Base-by-base conservation (phyloP, 345 rosid species). In the Geranium brycei region DNA sequence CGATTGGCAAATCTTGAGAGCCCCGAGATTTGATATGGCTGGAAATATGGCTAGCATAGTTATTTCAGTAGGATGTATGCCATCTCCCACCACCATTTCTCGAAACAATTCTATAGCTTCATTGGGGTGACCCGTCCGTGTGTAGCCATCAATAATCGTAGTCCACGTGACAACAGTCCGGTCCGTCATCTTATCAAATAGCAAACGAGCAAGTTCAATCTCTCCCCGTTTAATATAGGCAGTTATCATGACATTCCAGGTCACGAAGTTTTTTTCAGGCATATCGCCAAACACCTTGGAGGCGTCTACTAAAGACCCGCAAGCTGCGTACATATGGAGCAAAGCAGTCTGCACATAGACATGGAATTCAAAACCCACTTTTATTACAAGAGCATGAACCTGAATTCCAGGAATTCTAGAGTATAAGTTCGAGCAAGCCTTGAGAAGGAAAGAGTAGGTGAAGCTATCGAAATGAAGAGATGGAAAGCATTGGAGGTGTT, bases 231-330 rank as follows among this genome's bases (percentile, higher is more conserved):
- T 85, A 5, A 79, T 81, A 62, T 82, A 78, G 18, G 87, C 98
- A 67, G 91, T 81, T 17, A 89, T 84, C 84, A 89, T 74, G 68
- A 78, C 92, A 73, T 91, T 91, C 98, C 92, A 87, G 0, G 95
- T 77, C 38, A 89, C 95, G 0, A 28, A 53, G 71, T 73, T 91
- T 67, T 78, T 81, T 0, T 69, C 80, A 18, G 83, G 87, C 89
- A 89, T 87, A 83, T 72, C 80, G n/a, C 82, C 87, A 13, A 91
- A 89, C 87, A 84, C 62, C 17, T 76, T 67, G 12, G 69, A 18
- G 4, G 89, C 83, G 53, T 74, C 64, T 5, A 12, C 16, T 35
- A 59, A 67, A 40, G 55, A 38, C 69, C 87, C 81, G 10, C 62
- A 56, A n/a, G 62, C 62, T 0, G 69, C 59, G 31, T 85, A 85